Base-by-base conservation (phyloP, 257 asterid genomes). In the Sherardia arvensis region DNA sequence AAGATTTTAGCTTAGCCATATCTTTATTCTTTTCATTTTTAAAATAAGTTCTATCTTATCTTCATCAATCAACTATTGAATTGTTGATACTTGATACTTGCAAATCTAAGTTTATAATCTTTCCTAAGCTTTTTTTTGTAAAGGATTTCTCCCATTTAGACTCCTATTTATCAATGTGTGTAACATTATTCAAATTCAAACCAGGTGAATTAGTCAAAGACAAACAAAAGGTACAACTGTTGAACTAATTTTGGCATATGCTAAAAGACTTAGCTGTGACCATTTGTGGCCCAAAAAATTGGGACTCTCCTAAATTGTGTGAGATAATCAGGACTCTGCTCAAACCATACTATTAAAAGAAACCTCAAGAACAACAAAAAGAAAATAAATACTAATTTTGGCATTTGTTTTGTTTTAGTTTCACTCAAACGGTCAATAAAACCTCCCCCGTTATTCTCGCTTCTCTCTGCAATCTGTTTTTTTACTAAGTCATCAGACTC, bases 401-500 rank as follows among this genome's bases (percentile, higher is more conserved):
- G n/a, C n/a, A n/a, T 40, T 40, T 40, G 51, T 43, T 43, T 11
- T 4, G 47, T 38, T 23, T 60, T 27, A n/a, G 60, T 73, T 72
- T 74, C 72, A 64, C 73, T 68, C 66, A 51, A 65, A 72, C 48
- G 23, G 70, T 76, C 72, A 64, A 71, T 69, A 72, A 74, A 80
- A 72, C 76, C 12, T 53, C 54, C 66, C 74, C 84, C 88, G 33
- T 1, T 43, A 64, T 77, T 81, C 8, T 71, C 80, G 86, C 71
- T 34, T 72, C 70, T 66, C 70, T 69, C 38, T 53, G 29, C 58
- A 43, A 59, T 36, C 60, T 56, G 70, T 63, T 65, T 23, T 57
- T 81, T 87, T 84, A 82, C 89, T 62, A 29, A 70, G 85, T 84
- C 87, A 59, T 61, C 53, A 77, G 74, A 66, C 73, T 60, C 1